Conservation (phyloP, 1,284 basidiomycete species). For the Moesziomyces sp. region DNA sequence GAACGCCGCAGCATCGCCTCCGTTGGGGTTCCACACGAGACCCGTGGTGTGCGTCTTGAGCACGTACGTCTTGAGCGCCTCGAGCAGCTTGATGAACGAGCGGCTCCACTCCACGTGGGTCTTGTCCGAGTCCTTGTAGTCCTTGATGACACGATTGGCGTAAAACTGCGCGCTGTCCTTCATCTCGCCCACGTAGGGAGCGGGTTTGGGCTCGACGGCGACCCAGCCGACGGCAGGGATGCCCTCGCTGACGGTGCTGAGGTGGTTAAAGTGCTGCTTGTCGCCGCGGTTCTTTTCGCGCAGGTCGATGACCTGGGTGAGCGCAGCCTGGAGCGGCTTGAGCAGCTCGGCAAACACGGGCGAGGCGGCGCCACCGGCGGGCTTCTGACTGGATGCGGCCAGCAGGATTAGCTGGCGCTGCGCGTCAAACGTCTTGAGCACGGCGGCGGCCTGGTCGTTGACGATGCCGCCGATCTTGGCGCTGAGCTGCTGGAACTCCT, state of each 20-base stretch:
- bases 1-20: constrained; percentile 45
- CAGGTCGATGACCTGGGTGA: constrained; percentile 80
- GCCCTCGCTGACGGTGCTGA: constrained; percentile 84
- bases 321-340: constrained; percentile 78
- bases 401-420: constrained; percentile 78
- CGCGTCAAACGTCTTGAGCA: constrained; percentile 78
- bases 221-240: constrained; percentile 92
- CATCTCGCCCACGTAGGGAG: constrained; percentile 82
- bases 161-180: constrained; percentile 92
- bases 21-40: constrained; percentile 83
- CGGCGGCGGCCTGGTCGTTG: constrained; percentile 74
- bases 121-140: constrained; percentile 85
- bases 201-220: constrained; percentile 81
- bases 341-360: constrained; percentile 76
- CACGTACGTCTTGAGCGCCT: constrained; percentile 84
- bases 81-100: constrained; percentile 78
- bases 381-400: constrained; percentile 80
- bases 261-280: constrained; percentile 82
- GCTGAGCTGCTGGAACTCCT: constrained; percentile 80
- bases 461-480: constrained; percentile 79
- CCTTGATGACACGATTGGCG: constrained; percentile 89
- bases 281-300: constrained; percentile 86
- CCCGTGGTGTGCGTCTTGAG: constrained; percentile 89
- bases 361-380: constrained; percentile 73
- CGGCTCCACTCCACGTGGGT: constrained; percentile 90